These are phyloP conservation scores for Starmerella geochares DNA, from an alignment of 805 yeast species.

Conservation along the genomic window DNA sequence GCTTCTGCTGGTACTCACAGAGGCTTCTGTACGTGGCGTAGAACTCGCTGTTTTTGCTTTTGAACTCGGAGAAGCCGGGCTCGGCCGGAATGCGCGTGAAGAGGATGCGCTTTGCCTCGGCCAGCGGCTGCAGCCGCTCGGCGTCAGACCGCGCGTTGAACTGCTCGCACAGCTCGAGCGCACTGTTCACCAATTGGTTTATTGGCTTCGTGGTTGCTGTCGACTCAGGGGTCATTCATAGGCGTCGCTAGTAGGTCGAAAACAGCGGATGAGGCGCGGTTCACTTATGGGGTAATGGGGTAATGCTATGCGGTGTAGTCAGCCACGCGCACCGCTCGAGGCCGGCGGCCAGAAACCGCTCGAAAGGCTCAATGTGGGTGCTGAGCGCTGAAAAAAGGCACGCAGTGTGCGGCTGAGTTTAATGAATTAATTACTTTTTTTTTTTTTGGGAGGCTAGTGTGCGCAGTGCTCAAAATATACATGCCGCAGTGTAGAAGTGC, in stretches of 20 bases:
- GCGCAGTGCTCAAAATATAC: too few relatives aligned
- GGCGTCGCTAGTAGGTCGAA: neutral
- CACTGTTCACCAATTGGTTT: conserved; percentile 10
- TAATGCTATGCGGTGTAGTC: conserved; percentile 5
- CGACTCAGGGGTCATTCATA: conserved; percentile 14
- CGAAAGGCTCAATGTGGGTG: too few relatives aligned
- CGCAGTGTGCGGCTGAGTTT: too few relatives aligned
- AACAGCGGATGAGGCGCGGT: neutral
- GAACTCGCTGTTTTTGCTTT: conserved; percentile 10
- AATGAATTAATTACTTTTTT: too few relatives aligned
- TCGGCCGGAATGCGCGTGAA: conserved; percentile 12
- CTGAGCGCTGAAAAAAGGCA: too few relatives aligned
- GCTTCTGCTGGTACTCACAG: conserved; percentile 8
- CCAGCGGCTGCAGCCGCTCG: conserved; percentile 8
- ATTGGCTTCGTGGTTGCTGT: conserved; percentile 7
- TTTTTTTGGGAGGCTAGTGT: too few relatives aligned
- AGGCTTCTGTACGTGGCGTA: conserved; percentile 10
- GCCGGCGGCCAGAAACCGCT: too few relatives aligned
- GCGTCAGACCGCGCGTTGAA: conserved; percentile 2
- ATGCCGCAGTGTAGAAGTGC: too few relatives aligned
- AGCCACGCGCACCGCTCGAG: neutral
- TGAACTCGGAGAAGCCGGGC: conserved; percentile 12
- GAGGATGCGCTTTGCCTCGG: conserved; percentile 13
- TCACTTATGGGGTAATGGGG: conserved; percentile 1
- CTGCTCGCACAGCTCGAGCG: conserved; percentile 17